Evolutionary conservation across 1,284 basidiomycete genomes (phyloP).

Genomic region (Stereum hirsutum): DNA sequence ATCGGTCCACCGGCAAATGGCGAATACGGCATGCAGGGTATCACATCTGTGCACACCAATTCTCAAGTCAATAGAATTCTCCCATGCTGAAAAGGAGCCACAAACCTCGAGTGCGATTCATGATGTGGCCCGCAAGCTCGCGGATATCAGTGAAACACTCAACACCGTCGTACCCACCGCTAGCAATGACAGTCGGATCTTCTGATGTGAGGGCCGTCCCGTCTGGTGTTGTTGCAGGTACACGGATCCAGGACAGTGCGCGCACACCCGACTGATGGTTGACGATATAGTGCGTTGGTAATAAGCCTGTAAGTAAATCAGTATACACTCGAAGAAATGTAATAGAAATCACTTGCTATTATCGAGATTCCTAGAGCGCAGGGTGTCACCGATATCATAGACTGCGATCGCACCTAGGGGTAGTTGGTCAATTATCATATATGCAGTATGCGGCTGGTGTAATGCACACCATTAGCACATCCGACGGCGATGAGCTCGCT

Average conservation of each 20-base stretch:
- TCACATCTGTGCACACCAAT: slow-evolving; percentile 44
- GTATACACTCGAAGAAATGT: not conserved
- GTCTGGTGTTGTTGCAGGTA: slow-evolving; percentile 43
- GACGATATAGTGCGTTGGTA: slow-evolving; percentile 64
- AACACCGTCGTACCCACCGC: slow-evolving; percentile 72
- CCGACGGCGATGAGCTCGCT: slow-evolving; percentile 73
- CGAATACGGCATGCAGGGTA: slow-evolving; percentile 57
- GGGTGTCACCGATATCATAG: slow-evolving; percentile 55
- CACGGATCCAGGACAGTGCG: slow-evolving; percentile 61
- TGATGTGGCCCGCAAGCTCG: slow-evolving; percentile 48
- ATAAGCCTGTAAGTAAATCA: slow-evolving; percentile 4
- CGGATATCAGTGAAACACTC: slow-evolving; percentile 68
- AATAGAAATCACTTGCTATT: not conserved
- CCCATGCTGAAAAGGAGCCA: not conserved
- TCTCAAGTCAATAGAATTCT: not conserved
- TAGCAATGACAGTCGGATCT: slow-evolving; percentile 65
- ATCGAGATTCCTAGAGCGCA: slow-evolving; percentile 21
- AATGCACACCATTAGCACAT: slow-evolving; percentile 66
- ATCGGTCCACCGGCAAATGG: slow-evolving; percentile 56
- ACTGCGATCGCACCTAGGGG: slow-evolving; percentile 75
- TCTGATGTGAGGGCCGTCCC: slow-evolving; percentile 35
- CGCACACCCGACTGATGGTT: slow-evolving; percentile 77
- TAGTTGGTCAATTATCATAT: slow-evolving; percentile 1
- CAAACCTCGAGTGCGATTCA: slow-evolving; percentile 70
- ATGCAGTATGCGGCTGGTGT: not conserved